Conservation (phyloP, 305 asterid genomes). For the Rubia tinctorum region DNA sequence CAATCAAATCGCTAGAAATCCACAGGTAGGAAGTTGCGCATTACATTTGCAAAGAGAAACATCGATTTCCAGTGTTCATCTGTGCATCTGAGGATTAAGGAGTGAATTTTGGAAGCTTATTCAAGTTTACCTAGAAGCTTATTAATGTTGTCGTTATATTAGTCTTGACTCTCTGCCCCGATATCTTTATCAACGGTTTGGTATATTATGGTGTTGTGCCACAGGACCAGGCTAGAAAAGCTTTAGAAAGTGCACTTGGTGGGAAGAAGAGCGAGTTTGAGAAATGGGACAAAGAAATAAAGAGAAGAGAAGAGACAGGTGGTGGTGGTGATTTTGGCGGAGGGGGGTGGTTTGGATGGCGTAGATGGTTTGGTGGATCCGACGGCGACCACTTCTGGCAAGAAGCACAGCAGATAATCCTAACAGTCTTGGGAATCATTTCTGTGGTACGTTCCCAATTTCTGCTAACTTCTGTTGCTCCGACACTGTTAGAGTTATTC, state of each 20-base stretch:
- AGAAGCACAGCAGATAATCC: slow-evolving; percentile 82
- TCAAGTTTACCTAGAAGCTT: not conserved
- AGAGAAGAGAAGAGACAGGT: slow-evolving; percentile 69
- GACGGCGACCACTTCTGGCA: slow-evolving; percentile 85
- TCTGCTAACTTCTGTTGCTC: slow-evolving; percentile 3
- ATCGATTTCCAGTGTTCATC: too few relatives aligned
- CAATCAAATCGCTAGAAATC: not conserved
- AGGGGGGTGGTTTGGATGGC: slow-evolving; percentile 86
- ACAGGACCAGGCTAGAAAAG: slow-evolving; percentile 89
- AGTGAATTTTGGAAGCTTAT: not conserved
- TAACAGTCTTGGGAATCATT: slow-evolving; percentile 67
- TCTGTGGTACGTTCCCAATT: slow-evolving; percentile 44
- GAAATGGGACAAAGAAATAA: slow-evolving; percentile 85
- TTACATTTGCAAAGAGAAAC: not conserved
- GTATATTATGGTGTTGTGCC: slow-evolving; percentile 10
- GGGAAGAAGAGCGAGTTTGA: slow-evolving; percentile 80
- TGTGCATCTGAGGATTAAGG: not conserved
- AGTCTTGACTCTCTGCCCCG: not conserved
- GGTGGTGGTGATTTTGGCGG: slow-evolving; percentile 78
- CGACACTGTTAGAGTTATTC: not conserved
- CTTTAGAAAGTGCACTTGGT: slow-evolving; percentile 89
- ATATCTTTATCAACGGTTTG: slow-evolving; percentile 1
- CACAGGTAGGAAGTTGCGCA: not conserved
- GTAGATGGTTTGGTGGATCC: slow-evolving; percentile 67
- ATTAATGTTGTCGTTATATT: not conserved